Evolutionary conservation across 345 rosid species (phyloP), one percentile per base, ranked within the genome.

Genomic region (Eucalyptus curtisii): DNA sequence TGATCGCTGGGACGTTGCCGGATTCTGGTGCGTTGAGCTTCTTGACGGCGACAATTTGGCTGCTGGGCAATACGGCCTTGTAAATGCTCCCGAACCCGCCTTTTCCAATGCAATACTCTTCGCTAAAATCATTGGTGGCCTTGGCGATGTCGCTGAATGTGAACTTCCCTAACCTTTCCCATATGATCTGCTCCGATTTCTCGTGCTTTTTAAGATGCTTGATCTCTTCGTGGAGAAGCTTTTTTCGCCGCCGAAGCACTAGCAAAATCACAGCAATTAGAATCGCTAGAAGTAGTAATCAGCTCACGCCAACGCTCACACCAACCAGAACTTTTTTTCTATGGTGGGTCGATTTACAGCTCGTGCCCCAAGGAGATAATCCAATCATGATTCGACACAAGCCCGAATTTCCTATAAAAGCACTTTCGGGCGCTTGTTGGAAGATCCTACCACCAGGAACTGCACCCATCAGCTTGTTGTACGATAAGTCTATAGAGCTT

Each of bases 71-170:
- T 96, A 87, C 86, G 7, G 96, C 98, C 90, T 87, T 92, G 92
- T 95, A 94, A 79, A 95, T 95, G 33, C 90, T 93, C 87, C 96
- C 95, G 42, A 93, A 95, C 59, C 96, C 94, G 49, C 98, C 98
- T 92, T 57, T 92, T 7, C 97, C 96, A 49, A 95, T 92, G 94
- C 95, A 94, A 68, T 7, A 20, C 24, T 52, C 57, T 3, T 52
- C 57, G 57, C 57, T 52, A 1, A 52, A 52, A 52, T 52, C 91
- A 50, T 93, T 90, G 0, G 96, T 95, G 61, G 96, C 96, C 91
- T 92, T 92, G 61, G 88, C 92, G 50, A 95, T 91, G 16, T 94
- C 98, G 20, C 88, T 91, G 82, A 95, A 94, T 47, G 94, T 93
- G 89, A 95, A 91, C 85, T 88, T 94, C 59, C 92, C 91, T 89